A percentile compares a stretch with the other conserved stretches of the same genome.
Evolutionary conservation across 768 basidiomycete genomes (phyloP).

Genomic region (Suillus variegatus): DNA sequence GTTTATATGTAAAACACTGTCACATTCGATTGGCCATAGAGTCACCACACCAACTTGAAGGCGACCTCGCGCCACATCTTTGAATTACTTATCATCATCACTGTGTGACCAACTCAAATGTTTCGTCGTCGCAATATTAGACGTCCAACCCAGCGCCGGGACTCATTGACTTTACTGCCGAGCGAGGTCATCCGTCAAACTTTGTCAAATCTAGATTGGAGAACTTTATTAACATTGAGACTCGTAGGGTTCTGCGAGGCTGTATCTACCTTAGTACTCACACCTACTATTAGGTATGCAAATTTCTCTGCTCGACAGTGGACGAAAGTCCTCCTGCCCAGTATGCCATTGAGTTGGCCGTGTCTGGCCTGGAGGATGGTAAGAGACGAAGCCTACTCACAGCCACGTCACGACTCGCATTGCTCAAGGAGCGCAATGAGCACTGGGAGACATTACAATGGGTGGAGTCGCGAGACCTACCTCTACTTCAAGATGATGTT

Average conservation of each 20-base stretch:
- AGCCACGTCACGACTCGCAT: background rate
- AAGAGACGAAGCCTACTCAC: background rate
- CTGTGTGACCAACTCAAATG: background rate
- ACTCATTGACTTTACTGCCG: background rate
- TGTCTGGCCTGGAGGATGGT: background rate
- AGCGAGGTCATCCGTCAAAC: background rate
- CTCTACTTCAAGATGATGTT: background rate
- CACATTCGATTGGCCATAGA: no score
- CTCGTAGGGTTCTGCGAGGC: background rate
- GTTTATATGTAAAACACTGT: no score
- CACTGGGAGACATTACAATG: background rate
- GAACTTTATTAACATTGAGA: background rate
- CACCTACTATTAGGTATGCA: background rate
- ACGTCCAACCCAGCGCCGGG: background rate
- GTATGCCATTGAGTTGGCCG: slow-evolving; percentile 6
- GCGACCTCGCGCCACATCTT: background rate
- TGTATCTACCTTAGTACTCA: background rate
- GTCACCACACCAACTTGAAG: background rate
- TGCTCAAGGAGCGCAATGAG: background rate
- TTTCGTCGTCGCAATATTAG: background rate
- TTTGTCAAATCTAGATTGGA: background rate
- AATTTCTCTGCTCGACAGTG: slow-evolving; percentile 55
- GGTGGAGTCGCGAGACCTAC: background rate
- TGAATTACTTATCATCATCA: background rate
- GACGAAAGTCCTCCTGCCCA: background rate